Evolutionary conservation across 306 rosid species (phyloP).

Genomic region (Lagenaria siceraria): DNA sequence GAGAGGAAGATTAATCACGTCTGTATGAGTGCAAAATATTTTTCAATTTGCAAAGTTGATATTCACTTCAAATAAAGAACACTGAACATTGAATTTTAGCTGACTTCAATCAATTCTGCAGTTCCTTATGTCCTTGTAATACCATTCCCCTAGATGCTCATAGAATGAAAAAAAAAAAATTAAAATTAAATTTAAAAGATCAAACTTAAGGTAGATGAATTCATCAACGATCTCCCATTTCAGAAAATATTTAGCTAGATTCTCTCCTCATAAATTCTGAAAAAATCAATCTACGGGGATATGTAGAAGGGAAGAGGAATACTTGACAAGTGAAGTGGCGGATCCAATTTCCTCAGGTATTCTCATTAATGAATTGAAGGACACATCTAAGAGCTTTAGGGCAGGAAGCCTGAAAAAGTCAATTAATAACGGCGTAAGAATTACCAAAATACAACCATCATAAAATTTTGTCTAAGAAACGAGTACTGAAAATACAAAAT

Average conservation of each 20-base stretch:
- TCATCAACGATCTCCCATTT: background rate
- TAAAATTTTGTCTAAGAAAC: background rate
- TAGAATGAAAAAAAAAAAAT: background rate
- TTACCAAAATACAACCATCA: background rate
- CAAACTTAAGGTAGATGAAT: background rate
- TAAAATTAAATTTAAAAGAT: no score
- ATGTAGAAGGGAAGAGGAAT: constrained; percentile 8
- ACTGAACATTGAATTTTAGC: background rate
- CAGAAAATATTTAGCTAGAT: background rate
- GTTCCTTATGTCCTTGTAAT: background rate
- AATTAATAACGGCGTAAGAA: background rate
- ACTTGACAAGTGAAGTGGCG: constrained; percentile 76
- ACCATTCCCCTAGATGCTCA: background rate
- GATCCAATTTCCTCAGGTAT: constrained; percentile 79
- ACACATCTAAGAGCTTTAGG: constrained; percentile 67
- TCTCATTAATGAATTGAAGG: constrained; percentile 38
- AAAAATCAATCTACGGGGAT: background rate
- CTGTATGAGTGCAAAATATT: background rate
- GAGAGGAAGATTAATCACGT: background rate
- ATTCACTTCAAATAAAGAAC: background rate
- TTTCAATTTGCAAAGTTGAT: background rate
- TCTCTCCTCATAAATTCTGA: background rate
- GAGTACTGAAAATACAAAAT: background rate
- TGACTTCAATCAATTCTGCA: background rate
- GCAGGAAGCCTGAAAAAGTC: constrained; percentile 43